Conservation (phyloP, 2,329 filamentous ascomycete genomes). For the Hypoxylon sp. region DNA sequence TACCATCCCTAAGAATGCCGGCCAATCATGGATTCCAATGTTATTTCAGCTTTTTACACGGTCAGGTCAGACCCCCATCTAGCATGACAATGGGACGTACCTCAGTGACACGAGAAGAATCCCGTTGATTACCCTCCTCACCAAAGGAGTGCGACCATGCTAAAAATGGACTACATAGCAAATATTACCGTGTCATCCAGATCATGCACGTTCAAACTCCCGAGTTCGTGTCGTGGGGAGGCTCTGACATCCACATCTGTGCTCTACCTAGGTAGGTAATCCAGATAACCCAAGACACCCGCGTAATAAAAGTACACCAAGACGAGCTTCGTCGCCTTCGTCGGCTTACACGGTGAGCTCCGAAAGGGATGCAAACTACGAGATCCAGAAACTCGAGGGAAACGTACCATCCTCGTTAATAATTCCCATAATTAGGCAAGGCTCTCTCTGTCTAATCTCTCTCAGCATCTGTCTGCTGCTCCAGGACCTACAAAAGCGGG, state of each 20-base stretch:
- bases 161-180: slow-evolving; percentile 43
- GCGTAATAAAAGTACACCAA: slow-evolving; percentile 1
- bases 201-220: slow-evolving; percentile 42
- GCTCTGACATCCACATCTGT: slow-evolving; percentile 6
- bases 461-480: slow-evolving; percentile 19
- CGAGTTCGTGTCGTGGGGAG: slow-evolving; percentile 18
- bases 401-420: slow-evolving; percentile 43
- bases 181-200: slow-evolving; percentile 39
- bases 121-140: slow-evolving; percentile 29
- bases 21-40: slow-evolving; percentile 25
- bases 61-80: slow-evolving; percentile 28
- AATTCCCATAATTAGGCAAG: slow-evolving; percentile 47
- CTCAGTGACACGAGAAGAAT: slow-evolving; percentile 33
- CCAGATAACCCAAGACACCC: slow-evolving; percentile 12
- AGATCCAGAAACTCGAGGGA: slow-evolving; percentile 10
- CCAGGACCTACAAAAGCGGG: slow-evolving; percentile 21
- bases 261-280: not conserved
- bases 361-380: slow-evolving; percentile 22
- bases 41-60: slow-evolving; percentile 33
- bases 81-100: slow-evolving; percentile 23
- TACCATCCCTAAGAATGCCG: slow-evolving; percentile 25
- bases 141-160: slow-evolving; percentile 25
- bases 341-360: slow-evolving; percentile 16
- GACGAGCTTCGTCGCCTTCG: slow-evolving; percentile 12
- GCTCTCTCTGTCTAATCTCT: slow-evolving; percentile 31